Percentiles rank a stretch among this genome's conserved stretches.
Evolutionary conservation across 2,329 filamentous ascomycete species (phyloP).

Genomic region (Parasarocladium wereldwijsianum): DNA sequence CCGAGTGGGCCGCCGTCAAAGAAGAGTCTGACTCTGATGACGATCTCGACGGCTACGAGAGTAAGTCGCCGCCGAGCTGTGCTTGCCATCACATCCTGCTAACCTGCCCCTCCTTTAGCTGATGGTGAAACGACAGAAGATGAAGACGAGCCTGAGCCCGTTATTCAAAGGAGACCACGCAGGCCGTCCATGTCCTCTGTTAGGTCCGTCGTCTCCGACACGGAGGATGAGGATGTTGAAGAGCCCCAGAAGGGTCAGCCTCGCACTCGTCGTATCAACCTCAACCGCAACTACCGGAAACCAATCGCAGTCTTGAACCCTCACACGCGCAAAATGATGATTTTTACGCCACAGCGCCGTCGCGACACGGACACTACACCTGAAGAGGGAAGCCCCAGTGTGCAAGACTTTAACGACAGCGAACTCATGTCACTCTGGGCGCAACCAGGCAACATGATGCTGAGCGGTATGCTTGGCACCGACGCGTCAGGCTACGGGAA

Average conservation of each 20-base stretch:
- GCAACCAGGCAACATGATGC: constrained; percentile 63
- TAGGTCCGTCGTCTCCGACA: constrained; percentile 17
- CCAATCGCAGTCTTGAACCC: constrained; percentile 45
- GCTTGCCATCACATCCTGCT: constrained; percentile 15
- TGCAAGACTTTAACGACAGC: no score
- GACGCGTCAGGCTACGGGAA: constrained; percentile 44
- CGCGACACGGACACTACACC: constrained; percentile 33
- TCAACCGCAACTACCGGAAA: constrained; percentile 38
- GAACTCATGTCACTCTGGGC: constrained; percentile 50
- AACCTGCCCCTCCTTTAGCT: constrained; percentile 27
- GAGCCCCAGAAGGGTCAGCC: constrained; percentile 36
- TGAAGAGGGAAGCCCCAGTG: no score
- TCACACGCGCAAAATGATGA: constrained; percentile 45
- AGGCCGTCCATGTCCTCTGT: constrained; percentile 16
- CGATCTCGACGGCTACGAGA: constrained; percentile 43
- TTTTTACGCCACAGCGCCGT: constrained; percentile 39
- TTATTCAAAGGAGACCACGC: constrained; percentile 31
- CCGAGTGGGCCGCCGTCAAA: no score
- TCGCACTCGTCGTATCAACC: constrained; percentile 37
- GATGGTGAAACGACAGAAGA: constrained; percentile 50
- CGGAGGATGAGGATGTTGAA: constrained; percentile 35
- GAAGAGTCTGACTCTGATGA: no score
- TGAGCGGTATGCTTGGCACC: constrained; percentile 53
- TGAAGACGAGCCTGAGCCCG: constrained; percentile 39
- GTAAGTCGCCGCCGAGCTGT: constrained; percentile 28